phyloP scores from a whole-genome alignment of 805 yeast species.

The Candida morakotiae region DNA sequence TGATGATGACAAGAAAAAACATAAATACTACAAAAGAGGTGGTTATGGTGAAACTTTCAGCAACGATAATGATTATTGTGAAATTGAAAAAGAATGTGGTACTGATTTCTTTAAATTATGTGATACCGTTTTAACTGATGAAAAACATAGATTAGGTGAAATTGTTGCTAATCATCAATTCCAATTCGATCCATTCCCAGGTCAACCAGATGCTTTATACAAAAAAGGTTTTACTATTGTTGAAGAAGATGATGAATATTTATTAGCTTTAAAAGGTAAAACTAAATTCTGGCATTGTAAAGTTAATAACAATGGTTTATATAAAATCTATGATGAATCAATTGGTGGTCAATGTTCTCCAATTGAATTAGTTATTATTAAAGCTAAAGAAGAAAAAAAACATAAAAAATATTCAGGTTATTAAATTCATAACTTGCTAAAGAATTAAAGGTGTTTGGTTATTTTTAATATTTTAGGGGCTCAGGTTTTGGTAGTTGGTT shows the following conservation, averaged over 20 bases:
- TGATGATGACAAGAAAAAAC: neutral
- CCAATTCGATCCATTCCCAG: constrained; percentile 6
- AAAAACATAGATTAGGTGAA: constrained; percentile 4
- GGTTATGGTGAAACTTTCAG: no score
- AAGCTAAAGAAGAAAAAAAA: constrained; percentile 1
- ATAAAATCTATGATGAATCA: constrained; percentile 2
- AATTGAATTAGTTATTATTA: constrained; percentile 2
- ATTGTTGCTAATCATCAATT: constrained; percentile 9
- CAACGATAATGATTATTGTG: neutral
- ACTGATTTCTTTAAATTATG: constrained; percentile 40
- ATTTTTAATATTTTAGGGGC: no score
- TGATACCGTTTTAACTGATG: constrained; percentile 40
- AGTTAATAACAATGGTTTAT: neutral
- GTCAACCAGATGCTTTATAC: neutral
- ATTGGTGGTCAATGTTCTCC: constrained; percentile 4
- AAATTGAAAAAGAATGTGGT: neutral
- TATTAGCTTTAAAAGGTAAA: neutral
- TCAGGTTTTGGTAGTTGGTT: no score
- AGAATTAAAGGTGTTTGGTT: no score
- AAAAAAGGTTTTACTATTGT: neutral
- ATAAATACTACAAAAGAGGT: neutral
- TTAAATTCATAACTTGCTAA: no score
- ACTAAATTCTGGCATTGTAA: neutral
- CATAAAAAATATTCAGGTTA: neutral
- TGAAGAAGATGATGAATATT: neutral